Evolutionary conservation across 2,329 filamentous ascomycete species (phyloP).

Genomic region (Penicillium sp.): DNA sequence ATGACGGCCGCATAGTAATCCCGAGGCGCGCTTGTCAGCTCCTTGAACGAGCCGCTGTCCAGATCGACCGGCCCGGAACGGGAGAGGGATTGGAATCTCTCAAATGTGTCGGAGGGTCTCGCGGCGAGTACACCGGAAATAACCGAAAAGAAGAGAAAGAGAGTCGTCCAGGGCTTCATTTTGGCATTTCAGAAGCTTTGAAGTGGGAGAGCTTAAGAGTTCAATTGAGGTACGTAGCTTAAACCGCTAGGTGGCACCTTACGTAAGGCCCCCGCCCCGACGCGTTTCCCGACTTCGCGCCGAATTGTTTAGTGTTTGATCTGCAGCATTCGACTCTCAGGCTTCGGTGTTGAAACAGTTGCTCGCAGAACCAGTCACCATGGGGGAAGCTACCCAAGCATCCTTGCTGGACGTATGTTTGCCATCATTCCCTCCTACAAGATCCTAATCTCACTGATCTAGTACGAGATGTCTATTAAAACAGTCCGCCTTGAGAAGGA

Average conservation of each 20-base stretch:
- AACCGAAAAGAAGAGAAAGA: constrained; percentile 40
- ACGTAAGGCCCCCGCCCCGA: constrained; percentile 12
- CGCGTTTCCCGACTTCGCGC: neutral
- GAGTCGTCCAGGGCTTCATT: constrained; percentile 31
- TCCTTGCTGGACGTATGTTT: constrained; percentile 25
- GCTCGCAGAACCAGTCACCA: neutral
- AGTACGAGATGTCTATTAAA: constrained; percentile 47
- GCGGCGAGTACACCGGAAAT: constrained; percentile 27
- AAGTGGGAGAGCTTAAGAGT: neutral
- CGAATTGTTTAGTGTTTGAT: neutral
- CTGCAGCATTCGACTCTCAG: neutral
- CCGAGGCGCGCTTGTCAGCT: constrained; percentile 69
- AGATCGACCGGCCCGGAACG: constrained; percentile 69
- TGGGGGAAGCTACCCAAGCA: constrained; percentile 13
- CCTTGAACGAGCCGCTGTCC: constrained; percentile 67
- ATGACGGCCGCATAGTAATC: constrained; percentile 80
- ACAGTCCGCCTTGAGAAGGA: constrained; percentile 60
- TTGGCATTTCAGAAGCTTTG: constrained; percentile 17
- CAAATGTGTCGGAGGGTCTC: constrained; percentile 65
- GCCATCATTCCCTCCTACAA: neutral
- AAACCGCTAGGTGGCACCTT: constrained; percentile 13
- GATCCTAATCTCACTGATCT: constrained; percentile 3
- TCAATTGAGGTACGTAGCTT: neutral
- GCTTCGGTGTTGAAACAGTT: neutral
- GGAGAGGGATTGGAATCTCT: constrained; percentile 64